Base-by-base conservation (phyloP, 441 rosid genomes). In the Bruguiera hainesii region DNA sequence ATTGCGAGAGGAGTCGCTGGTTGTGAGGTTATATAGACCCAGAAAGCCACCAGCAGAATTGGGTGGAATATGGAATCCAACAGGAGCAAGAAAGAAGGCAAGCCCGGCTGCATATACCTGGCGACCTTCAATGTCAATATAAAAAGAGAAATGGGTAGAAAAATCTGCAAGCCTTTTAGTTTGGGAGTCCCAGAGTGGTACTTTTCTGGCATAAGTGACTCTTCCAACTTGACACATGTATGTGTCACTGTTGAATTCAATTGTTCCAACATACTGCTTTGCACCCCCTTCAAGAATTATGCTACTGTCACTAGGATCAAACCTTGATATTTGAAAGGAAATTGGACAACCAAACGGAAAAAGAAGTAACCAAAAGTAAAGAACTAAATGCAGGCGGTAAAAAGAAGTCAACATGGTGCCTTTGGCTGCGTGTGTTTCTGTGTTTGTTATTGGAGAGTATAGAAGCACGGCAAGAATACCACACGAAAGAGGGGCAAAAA, bases 51-150 rank as follows among this genome's bases (percentile, higher is more conserved):
- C 75, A 52, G 65, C 83, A 5, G 87, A 81, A 71, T 82, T 82
- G 3, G 79, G 80, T 7, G 89, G 88, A 26, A 85, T 78, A 7
- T 66, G 74, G 55, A 63, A 77, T n/a, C 75, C 77, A 21, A 60
- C 35, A 13, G 81, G 82, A 56, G 84, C 84, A 23, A 88, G 79
- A 56, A 87, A 85, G 76, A 87, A 87, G 4, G 74, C 75, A 19
- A 87, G 28, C 0, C 89, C 89, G 29, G 71, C 66, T n/a, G 83
- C 86, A 53, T 71, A 69, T 0, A 1, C 0, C 0, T 81, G 11
- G 3, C 18, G 19, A 10, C 30, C 57, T 39, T 42, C 65, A 0
- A 75, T 51, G 33, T 79, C 80, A 30, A 87, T 76, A 31, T 46
- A 56, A 56, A 87, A 81, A 7, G 87, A 67, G 80, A 83, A 87